phyloP scores from a whole-genome alignment of 768 basidiomycete species.

The Rubroboletus pulcherrimus region DNA sequence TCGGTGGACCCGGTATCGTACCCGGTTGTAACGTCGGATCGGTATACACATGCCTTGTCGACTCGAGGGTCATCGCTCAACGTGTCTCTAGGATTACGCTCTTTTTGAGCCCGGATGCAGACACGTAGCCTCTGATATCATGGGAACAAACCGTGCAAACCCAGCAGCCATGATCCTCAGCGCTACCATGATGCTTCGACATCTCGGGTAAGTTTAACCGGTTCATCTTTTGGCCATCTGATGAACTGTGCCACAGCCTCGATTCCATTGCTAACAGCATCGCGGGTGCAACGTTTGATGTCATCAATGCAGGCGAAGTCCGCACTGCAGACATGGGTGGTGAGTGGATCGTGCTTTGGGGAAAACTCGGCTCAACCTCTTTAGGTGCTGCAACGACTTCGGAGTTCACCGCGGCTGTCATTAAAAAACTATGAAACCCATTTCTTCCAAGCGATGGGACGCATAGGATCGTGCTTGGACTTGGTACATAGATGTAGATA shows the following conservation, averaged over 20 bases:
- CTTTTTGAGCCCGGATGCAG: slow-evolving; percentile 98
- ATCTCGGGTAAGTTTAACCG: slow-evolving; percentile 68
- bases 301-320: slow-evolving; percentile 84
- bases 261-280: slow-evolving; percentile 93
- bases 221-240: slow-evolving; percentile 14
- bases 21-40: slow-evolving; percentile 98
- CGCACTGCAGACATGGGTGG: slow-evolving; percentile 96
- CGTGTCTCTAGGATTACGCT: slow-evolving; percentile 72
- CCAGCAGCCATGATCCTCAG: slow-evolving; percentile 97
- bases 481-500: slow-evolving; percentile 26
- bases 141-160: slow-evolving; percentile 94
- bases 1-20: slow-evolving; percentile 96
- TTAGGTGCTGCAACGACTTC: slow-evolving; percentile 85
- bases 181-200: slow-evolving; percentile 96
- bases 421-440: slow-evolving; percentile 62
- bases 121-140: slow-evolving; percentile 92
- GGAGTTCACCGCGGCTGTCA: slow-evolving; percentile 91
- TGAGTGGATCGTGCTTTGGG: slow-evolving; percentile 35
- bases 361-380: slow-evolving; percentile 7
- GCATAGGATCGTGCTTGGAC: slow-evolving; percentile 3
- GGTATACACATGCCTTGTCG: slow-evolving; percentile 39
- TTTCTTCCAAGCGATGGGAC: neutral
- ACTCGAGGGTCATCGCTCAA: neutral
- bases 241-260: slow-evolving; percentile 47
- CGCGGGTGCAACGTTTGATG: slow-evolving; percentile 87